Conservation (phyloP, 345 rosid species). For the Populus pruinosa region DNA sequence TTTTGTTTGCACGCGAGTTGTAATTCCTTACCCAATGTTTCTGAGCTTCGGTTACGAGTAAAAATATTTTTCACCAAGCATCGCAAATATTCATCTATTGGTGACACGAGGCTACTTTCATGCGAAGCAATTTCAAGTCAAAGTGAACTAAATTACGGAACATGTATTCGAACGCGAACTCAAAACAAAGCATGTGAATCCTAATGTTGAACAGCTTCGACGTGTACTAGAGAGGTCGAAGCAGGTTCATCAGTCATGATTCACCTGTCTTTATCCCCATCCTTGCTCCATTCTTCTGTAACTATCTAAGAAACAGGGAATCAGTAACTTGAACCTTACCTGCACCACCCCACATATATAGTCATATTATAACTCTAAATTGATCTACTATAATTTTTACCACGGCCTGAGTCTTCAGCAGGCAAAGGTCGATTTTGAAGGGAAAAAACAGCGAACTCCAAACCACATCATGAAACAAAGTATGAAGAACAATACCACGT, state of each 20-base stretch:
- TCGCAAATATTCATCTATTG: background rate
- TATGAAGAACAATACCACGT: background rate
- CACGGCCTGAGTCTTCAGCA: background rate
- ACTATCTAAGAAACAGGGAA: background rate
- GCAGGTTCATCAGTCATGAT: background rate
- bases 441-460: background rate
- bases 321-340: background rate
- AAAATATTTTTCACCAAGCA: background rate
- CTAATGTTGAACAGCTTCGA: background rate
- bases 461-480: background rate
- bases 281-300: background rate
- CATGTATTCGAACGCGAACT: background rate
- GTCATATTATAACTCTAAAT: background rate
- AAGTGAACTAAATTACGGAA: too few relatives aligned
- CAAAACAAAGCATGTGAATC: background rate
- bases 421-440: background rate
- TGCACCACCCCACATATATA: background rate
- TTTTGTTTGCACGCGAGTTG: constrained; percentile 1
- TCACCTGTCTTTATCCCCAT: background rate
- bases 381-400: background rate
- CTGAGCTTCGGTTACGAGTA: constrained; percentile 19
- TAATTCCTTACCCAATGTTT: constrained; percentile 9
- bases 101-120: background rate
- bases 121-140: background rate
- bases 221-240: background rate